Base-by-base conservation (phyloP, 2,329 filamentous ascomycete genomes). In the Herpotrichia juniperi region DNA sequence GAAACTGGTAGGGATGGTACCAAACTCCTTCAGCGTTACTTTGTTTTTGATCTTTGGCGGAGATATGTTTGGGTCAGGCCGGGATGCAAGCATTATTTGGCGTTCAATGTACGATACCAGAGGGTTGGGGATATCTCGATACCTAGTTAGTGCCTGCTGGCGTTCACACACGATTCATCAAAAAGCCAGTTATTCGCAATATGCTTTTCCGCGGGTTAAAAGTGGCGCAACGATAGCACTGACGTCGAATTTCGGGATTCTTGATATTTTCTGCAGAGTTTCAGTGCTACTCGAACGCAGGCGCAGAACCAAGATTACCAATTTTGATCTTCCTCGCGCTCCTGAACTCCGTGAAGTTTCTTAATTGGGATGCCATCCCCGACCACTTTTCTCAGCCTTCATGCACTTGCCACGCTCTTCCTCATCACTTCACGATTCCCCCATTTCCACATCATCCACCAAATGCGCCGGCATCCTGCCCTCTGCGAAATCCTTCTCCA, bases 401-500 rank as follows among this genome's bases (percentile, higher is more conserved):
- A n/a, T n/a, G n/a, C n/a, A n/a, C n/a, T n/a, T n/a, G 28, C 28
- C 28, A 31, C 9, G n/a, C n/a, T 42, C 19, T 21, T 14, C 10
- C 35, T n/a, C 19, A 16, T n/a, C 12, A 5, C 50, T 48, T 54
- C 24, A 72, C 21, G 59, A 64, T 50, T 71, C 66, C 67, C 67
- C 71, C 2, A 63, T 34, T 8, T 68, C 66, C 21, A 54, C 62
- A 5, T 61, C 63, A 31, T 66, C 61, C 19, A 71, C 51, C 24
- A 72, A 56, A 25, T 69, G 53, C 17, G 64, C 63, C 2, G 93
- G 93, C 73, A 97, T 82, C 67, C 90, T 82, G 1, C 94, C 94
- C 74, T 97, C 93, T 57, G 90, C 90, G 60, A 97, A 77, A 74
- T 94, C 91, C 79, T 93, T 96, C 79, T 99, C 94, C 69, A 99